Base-by-base conservation (phyloP, 140 eudicot species). In the Oenanthe javanica region DNA sequence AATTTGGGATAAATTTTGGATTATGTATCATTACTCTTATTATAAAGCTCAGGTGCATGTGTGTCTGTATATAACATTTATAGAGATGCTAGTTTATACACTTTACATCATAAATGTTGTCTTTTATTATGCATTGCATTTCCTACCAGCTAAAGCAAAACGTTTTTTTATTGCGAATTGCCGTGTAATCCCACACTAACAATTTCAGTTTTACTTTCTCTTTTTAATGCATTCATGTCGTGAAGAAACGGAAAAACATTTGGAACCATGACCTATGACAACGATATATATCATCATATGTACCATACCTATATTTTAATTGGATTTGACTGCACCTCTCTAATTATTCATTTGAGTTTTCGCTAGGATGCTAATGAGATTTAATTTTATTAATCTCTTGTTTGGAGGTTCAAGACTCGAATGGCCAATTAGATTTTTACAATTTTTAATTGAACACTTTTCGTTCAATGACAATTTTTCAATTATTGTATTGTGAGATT, bases 71-170 rank as follows among this genome's bases (percentile, higher is more conserved):
- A 42, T 42, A 42, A 42, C 1, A 42, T 42, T 2, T 42, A 42
- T 42, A 42, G 46, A 43, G 46, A 43, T 43, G 46, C 0, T 5
- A 3, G 46, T 43, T 43, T 43, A 43, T 19, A 19, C 19, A 50
- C 18, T 61, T 61, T 21, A 61, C 70, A 23, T 61, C 70, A 23
- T 9, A 61, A 51, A 51, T 51, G 70, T 5, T 61, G 36, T 31
- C 25, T 61, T 61, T 59, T n/a, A 59, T 0, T 18, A 18, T 19
- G 27, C 27, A 59, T 18, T 21, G 27, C 70, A 61, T 21, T 61
- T 67, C 69, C 69, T 9, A n/a, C 2, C 67, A 59, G 45, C 73
- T 25, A 67, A 67, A 67, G 73, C 73, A 67, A 31, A 67, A 67
- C 74, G 7, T 36, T 67, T 31, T 14, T 31, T 69, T 69, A 69